Evolutionary conservation across 2,329 filamentous ascomycete species (phyloP), one percentile per base, ranked within the genome.

Genomic region (Fusarium sp.): DNA sequence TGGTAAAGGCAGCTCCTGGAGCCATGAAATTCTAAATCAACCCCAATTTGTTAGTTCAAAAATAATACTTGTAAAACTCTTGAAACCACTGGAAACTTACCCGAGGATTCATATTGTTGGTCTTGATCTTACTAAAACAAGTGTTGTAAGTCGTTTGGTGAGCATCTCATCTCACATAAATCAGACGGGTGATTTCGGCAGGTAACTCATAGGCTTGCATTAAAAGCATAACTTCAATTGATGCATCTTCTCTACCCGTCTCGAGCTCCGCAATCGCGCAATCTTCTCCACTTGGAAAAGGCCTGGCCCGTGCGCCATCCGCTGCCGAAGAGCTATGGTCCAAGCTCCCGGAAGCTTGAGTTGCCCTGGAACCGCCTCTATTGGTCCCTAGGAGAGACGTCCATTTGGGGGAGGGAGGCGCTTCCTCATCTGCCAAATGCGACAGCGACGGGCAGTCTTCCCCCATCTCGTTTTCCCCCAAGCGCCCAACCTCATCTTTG

Each of bases 1-100:
- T 87, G 18, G 83, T 84, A 63, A 86, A 86, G 39, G 85, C 85
- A 18, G 85, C 85, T 22, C 83, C 75, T 10, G 85, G 85, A 54
- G 84, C 83, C 62, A 83, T 82, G 58, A 87, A 77, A 38, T 78
- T 82, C 83, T 84, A 45, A 13, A 31, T 14, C 11, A 38, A 20
- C 14, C 4, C 11, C 5, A 24, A 20, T 43, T 18, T 0, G 18
- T 75, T 14, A 75, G 68, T 18, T 26, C 22, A 14, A 6, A 1
- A 6, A 9, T 4, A 18, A 40, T 24, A 28, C 14, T 17, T 1
- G 6, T 6, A 6, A 10, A 6, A 2, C 1, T 1, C 15, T 15
- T 2, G 6, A 7, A 1, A 6, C 33, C 1, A 17, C 13, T 13
- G 17, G 13, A 7, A 13, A 31, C 71, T 65, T 53, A 78, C 76